phyloP scores from a whole-genome alignment of 495 filamentous ascomycete genomes.

The Cladorrhinum samala region DNA sequence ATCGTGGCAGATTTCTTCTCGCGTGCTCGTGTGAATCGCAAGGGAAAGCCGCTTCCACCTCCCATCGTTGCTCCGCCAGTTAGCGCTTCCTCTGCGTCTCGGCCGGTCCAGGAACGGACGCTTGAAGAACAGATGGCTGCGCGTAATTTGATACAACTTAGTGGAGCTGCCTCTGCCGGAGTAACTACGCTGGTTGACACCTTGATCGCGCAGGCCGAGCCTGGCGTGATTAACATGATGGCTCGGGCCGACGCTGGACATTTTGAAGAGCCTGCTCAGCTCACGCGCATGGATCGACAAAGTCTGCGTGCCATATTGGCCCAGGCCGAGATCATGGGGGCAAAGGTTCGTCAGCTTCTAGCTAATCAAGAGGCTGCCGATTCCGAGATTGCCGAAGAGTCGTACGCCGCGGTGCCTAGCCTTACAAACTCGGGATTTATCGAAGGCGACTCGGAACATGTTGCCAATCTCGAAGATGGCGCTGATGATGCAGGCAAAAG shows the following conservation, averaged over 20 bases:
- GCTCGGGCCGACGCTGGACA: conserved; percentile 27
- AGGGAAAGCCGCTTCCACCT: conserved; percentile 19
- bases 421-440: conserved; percentile 17
- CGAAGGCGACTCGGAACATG: conserved; percentile 5
- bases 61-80: conserved; percentile 1
- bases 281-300: conserved; percentile 27
- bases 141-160: conserved; percentile 49
- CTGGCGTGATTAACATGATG: conserved; percentile 28
- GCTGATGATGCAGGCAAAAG: conserved; percentile 12
- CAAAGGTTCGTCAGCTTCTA: conserved; percentile 11
- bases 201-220: conserved; percentile 29
- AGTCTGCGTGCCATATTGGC: conserved; percentile 31
- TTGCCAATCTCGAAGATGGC: not conserved
- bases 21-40: conserved; percentile 32
- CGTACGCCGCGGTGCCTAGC: conserved; percentile 10
- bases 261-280: conserved; percentile 13
- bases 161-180: conserved; percentile 22
- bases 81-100: too few species aligned
- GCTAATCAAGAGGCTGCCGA: conserved; percentile 2
- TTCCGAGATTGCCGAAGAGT: conserved; percentile 4
- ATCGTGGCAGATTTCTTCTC: conserved; percentile 73
- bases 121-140: conserved; percentile 48
- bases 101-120: conserved; percentile 14
- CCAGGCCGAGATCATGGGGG: conserved; percentile 21
- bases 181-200: conserved; percentile 34